Evolutionary conservation across 192 early-diverging fungal genomes (phyloP), one percentile per base, ranked within the genome.

Genomic region (Linnemannia hyalina): DNA sequence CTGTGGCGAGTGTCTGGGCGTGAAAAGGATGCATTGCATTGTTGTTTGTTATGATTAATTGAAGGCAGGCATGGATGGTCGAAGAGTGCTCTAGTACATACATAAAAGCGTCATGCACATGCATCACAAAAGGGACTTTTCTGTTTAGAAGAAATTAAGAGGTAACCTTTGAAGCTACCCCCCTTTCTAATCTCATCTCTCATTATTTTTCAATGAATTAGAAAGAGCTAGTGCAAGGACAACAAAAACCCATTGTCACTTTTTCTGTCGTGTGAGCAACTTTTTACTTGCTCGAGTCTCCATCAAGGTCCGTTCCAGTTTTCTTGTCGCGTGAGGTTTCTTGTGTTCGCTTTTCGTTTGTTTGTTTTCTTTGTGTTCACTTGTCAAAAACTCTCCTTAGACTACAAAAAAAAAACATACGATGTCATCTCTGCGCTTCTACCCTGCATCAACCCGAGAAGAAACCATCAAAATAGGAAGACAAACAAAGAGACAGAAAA

Each of bases 211-310:
- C 18, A 54, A 54, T 54, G 52, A 54, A 54, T 3, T 22, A 23
- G 52, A 23, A 54, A 23, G 38, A 40, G 38, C 38, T 40, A 40
- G 38, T 40, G 38, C 38, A 40, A 40, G 38, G 38, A 40, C 38
- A 23, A 22, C 16, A 22, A 16, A 18, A 54, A n/a, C 23, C n/a
- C n/a, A 26, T 32, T 65, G 29, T 32, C 8, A 15, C 15, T 65
- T 26, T 65, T 32, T 55, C 35, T 65, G 60, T 65, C 60, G 60
- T 65, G 60, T 65, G 60, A 65, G 60, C 60, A 65, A 29, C 60
- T 15, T 57, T 57, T 57, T 2, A 26, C n/a, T 57, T 52, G 49
- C 49, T 46, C 49, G 18, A 7, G 55, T 55, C 16, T 49, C 44
- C 44, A 13, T 46, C 13, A 46, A 46, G 44, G 44, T 46, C 44